These are phyloP conservation scores for Verticillium klebahnii DNA, from an alignment of 2,329 filamentous ascomycete species.

Conservation along the genomic window DNA sequence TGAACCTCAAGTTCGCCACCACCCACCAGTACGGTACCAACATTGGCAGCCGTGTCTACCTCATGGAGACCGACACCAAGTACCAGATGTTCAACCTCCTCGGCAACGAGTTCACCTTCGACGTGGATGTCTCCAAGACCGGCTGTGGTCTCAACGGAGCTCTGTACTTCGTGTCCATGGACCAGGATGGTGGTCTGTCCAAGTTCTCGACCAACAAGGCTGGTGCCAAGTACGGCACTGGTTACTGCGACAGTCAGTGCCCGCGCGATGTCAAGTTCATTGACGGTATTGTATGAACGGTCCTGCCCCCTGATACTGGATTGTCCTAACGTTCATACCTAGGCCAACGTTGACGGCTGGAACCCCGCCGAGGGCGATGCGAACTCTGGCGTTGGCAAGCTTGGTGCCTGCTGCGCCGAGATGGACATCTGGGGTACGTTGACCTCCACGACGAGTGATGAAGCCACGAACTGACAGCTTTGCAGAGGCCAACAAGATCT, in stretches of 20 bases:
- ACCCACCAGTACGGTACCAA: conserved; percentile 41
- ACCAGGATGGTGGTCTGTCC: conserved; percentile 48
- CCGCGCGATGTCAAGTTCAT: conserved; percentile 55
- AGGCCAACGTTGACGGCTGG: conserved; percentile 52
- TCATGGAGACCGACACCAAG: conserved; percentile 55
- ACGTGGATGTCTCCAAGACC: conserved; percentile 64
- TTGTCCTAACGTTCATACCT: not conserved
- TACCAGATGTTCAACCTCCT: conserved; percentile 63
- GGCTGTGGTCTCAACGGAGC: conserved; percentile 70
- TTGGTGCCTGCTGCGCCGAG: conserved; percentile 58
- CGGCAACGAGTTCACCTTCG: conserved; percentile 67
- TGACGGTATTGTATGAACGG: conserved; percentile 39
- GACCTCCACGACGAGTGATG: conserved; percentile 19
- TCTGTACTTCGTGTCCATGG: conserved; percentile 60
- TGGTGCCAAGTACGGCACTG: conserved; percentile 57
- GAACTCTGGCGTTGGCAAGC: conserved; percentile 47
- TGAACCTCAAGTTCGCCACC: conserved; percentile 55
- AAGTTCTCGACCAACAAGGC: conserved; percentile 47
- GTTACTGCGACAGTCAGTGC: conserved; percentile 48
- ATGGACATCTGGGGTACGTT: conserved; percentile 47
- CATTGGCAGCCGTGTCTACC: conserved; percentile 55
- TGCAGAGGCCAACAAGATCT: conserved; percentile 62
- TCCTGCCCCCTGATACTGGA: not conserved
- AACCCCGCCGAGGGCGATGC: conserved; percentile 43
- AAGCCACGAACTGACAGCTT: conserved; percentile 1